Evolutionary conservation across 805 yeast species (phyloP), one percentile per base, ranked within the genome.

Genomic region (Cyberlindnera mrakii): DNA sequence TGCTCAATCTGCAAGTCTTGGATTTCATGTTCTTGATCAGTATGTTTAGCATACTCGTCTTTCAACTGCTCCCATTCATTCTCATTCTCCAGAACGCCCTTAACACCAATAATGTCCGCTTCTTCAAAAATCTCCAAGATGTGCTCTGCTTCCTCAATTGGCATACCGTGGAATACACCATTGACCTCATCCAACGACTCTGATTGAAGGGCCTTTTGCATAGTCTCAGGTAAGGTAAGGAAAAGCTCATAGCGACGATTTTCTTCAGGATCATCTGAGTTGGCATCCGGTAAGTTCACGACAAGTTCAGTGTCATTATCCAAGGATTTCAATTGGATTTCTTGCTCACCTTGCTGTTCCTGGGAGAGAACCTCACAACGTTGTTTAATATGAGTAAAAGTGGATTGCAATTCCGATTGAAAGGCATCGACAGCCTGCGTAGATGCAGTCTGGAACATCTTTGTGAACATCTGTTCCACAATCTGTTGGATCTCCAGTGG

Each of bases 21-120:
- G 13, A 49, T 42, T 10, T 50, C 39, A 23, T 54, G 35, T n/a
- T 51, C 50, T 39, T 54, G 54, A 20, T 49, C 33, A 35, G 27
- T 18, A n/a, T 43, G 41, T 18, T 44, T 27, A 2, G 41, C 30
- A 44, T 74, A 77, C 45, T 77, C 75, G 43, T 74, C 65, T 37
- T 68, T 64, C 39, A 75, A 66, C 43, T 78, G 73, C 45, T 75
- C 66, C 62, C 84, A 85, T 44, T 85, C 86, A 17, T 74, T 68
- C 57, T 83, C 89, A 58, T 84, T 78, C 51, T 85, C 93, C 42
- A 85, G 63, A 31, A 82, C 64, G 0, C 84, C 95, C 52, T 80
- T 85, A 33, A 91, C 80, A 30, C 91, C 88, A 56, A 91, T 80
- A 29, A 88, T 89, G 10, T 86, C 89, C 56, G 89, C 83, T 55